Evolutionary conservation across 2,329 filamentous ascomycete species (phyloP), one percentile per base, ranked within the genome.

Genomic region (Alternaria rosae): DNA sequence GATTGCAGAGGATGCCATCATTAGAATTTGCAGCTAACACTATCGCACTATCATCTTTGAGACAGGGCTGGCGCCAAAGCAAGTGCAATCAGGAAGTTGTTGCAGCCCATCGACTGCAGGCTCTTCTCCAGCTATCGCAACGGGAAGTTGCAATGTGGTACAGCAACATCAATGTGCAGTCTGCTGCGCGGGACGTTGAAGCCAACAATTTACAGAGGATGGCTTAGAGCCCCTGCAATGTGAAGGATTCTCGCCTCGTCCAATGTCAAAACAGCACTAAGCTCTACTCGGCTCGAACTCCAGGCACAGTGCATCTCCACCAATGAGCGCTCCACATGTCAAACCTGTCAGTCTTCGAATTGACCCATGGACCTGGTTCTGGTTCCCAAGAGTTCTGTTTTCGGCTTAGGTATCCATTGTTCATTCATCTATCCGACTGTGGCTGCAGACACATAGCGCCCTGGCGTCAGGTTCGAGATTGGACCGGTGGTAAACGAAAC

Each of bases 401-500:
- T 25, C 48, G 58, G 58, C 32, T 35, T 63, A 61, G 56, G 57
- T 35, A 62, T 57, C 59, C 61, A 59, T 67, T 61, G 64, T 70
- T 62, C 55, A 58, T 56, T 59, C 61, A 69, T 71, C 51, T 68
- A 64, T 67, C 48, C 61, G 61, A 62, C 64, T 66, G 61, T 61
- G 43, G 63, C 65, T 67, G 57, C 60, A 71, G 61, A 68, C 71
- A 66, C 66, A 64, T 56, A 58, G 62, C 53, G 51, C 57, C 61
- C 67, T 66, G 63, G 59, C 65, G 64, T 61, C 52, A 51, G 55
- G 54, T 57, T 67, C 61, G 51, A 63, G 60, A 68, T 68, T 62
- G 65, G 60, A 62, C 62, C 54, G 62, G 63, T 66, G 66, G 64
- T 68, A 71, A 69, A 71, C 71, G 71, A 73, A 72, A 74, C 70